Base-by-base conservation (phyloP, 352 stramenopile species). In the Pythium chondricola region DNA sequence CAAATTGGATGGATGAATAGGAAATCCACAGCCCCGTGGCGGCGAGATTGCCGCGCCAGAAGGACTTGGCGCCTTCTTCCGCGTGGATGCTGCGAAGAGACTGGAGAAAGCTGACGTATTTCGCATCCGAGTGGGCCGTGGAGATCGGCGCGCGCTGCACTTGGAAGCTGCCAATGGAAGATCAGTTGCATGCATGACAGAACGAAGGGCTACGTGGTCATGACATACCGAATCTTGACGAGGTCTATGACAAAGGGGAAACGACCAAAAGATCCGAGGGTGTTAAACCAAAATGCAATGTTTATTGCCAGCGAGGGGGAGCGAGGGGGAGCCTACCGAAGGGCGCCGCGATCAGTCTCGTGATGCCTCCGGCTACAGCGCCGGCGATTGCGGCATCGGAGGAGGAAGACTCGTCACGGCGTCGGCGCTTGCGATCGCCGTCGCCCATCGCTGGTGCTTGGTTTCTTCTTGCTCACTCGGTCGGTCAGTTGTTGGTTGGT, bases 1-100 rank as follows among this genome's bases (percentile, higher is more conserved):
- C 71, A 45, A 94, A 91, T 42, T 94, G 83, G 35, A 92, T 61
- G 37, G 65, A 65, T 25, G 80, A 90, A 62, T 94, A 94, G 47
- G 78, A 79, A 33, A 92, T 59, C 83, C 83, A 94, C 13, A 94
- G 76, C 1, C 63, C 67, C 9, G 80, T 83, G 7, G 83, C 83
- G 5, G 80, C 71, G 32, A 92, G 43, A 39, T 94, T 94, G 22
- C 83, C 83, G 1, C 83, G 75, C 83, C 83, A 94, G 52, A 94
- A 92, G 42, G 71, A 84, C 42, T 67, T 66, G 40, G 89, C 39
- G 1, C 83, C 83, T 75, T 94, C 83, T 58, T 94, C 83, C 6
- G 61, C 61, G 50, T 89, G 81, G 48, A 94, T 85, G 48, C 71
- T 85, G 6, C 52, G 42, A 30, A 89, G 51, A 20, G 83, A 74